phyloP scores from a whole-genome alignment of 2,329 filamentous ascomycete species.

The Fonsecaea erecta region DNA sequence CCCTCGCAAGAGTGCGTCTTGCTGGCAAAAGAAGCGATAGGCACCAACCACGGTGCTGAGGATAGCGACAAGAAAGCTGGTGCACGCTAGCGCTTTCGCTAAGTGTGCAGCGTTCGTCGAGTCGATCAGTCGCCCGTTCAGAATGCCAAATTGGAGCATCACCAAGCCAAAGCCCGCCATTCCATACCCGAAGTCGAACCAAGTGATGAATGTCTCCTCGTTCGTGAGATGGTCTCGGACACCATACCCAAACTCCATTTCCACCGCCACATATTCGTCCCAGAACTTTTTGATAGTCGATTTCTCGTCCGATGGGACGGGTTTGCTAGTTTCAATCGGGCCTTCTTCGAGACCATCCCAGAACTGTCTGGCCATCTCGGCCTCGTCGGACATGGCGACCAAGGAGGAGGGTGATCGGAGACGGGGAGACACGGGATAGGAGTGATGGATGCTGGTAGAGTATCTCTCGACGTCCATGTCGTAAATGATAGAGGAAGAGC shows the following conservation, averaged over 20 bases:
- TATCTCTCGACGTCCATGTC: background rate
- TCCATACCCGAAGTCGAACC: constrained; percentile 22
- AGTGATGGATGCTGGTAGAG: background rate
- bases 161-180: constrained; percentile 25
- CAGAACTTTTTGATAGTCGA: constrained; percentile 4
- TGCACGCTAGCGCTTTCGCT: constrained; percentile 39
- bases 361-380: background rate
- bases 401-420: background rate
- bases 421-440: background rate
- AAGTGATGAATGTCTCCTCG: constrained; percentile 28
- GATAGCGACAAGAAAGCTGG: constrained; percentile 54
- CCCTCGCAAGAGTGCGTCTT: constrained; percentile 55
- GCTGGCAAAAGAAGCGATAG: constrained; percentile 60
- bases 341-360: background rate
- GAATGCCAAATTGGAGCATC: constrained; percentile 22
- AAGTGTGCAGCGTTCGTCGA: constrained; percentile 7
- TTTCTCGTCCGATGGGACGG: background rate
- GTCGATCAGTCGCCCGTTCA: constrained; percentile 9
- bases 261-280: constrained; percentile 13
- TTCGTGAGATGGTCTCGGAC: constrained; percentile 23
- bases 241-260: background rate
- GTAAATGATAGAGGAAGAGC: background rate
- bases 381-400: background rate
- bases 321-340: background rate
- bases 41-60: constrained; percentile 54